Evolutionary conservation across 306 rosid species (phyloP), one percentile per base, ranked within the genome.

Genomic region (Betula pendula): DNA sequence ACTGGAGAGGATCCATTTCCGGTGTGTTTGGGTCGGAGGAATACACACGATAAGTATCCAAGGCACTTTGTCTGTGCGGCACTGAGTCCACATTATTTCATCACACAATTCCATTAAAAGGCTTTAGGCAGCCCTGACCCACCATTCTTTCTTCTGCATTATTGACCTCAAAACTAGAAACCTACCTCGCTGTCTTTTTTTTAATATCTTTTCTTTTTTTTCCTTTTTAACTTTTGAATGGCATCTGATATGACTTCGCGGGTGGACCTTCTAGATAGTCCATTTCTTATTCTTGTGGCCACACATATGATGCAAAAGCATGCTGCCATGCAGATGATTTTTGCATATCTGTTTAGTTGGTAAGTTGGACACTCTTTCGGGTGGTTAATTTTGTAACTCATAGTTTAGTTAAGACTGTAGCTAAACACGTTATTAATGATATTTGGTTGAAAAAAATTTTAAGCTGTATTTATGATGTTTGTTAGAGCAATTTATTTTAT

Each of bases 121-220:
- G 33, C 73, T 59, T 33, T 77, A 22, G 31, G 69, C 40, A 75
- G 27, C 71, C 50, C 42, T 42, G 47, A 43, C 76, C 78, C 69
- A 73, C 83, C 79, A 50, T 68, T 47, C n/a, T 65, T 49, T 66
- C 53, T 42, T 67, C 20, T 67, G 43, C 55, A 43, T 5, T 19
- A 22, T 13, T 42, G 25, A 25, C 78, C 70, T 25, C 70, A 59
- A 60, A 59, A 1, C 47, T 8, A n/a, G 8, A 8, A 52, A 52
- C 31, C 31, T 2, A 22, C 62, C 29, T 20, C 62, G 7, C 13
- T 55, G 8, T 8, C 9, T 53, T 6, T 20, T 2, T 6, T 3
- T 31, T 11, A 27, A 31, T 43, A 40, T 63, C 47, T 14, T 44
- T 75, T 10, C 43, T 44, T 16, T 33, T 38, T 52, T 38, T 24